These are phyloP conservation scores for Colletotrichum acutatum DNA, from an alignment of 2,329 filamentous ascomycete genomes.

Conservation along the genomic window DNA sequence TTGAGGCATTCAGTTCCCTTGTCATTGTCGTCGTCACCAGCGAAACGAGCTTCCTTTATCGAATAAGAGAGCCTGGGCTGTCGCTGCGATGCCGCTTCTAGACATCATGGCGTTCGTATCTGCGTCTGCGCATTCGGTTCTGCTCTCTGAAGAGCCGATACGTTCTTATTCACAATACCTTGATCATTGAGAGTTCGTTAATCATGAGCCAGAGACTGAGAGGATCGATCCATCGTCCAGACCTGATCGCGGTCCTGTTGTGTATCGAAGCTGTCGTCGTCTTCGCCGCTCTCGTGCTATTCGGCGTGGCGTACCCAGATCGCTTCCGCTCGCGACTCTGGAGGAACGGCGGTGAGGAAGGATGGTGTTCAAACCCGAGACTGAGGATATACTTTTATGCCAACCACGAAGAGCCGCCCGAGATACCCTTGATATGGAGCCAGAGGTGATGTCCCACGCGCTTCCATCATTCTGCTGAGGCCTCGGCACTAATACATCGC, in stretches of 20 bases:
- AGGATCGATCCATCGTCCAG: not conserved
- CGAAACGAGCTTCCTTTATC: not conserved
- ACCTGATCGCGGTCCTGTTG: constrained; percentile 15
- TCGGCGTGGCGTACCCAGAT: constrained; percentile 40
- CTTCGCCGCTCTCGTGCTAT: constrained; percentile 33
- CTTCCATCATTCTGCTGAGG: not conserved
- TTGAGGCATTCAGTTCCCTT: not conserved
- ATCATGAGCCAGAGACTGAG: not conserved
- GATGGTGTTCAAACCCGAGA: constrained; percentile 45
- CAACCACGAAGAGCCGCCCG: constrained; percentile 43
- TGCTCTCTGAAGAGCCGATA: not conserved
- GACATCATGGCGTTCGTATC: not conserved
- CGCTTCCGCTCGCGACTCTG: constrained; percentile 40
- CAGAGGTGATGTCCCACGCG: constrained; percentile 37
- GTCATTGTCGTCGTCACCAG: not conserved
- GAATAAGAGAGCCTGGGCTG: not conserved
- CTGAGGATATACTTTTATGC: constrained; percentile 44
- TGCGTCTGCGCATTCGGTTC: not conserved
- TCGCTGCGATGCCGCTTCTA: not conserved
- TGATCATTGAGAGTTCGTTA: not conserved
- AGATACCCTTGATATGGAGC: constrained; percentile 42
- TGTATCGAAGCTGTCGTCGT: constrained; percentile 38
- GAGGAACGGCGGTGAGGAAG: constrained; percentile 42
- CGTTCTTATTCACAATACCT: no score
- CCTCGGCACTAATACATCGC: not conserved